Evolutionary conservation across 768 basidiomycete genomes (phyloP), one percentile per base, ranked within the genome.

Genomic region (Termitomyces eurrhizus): DNA sequence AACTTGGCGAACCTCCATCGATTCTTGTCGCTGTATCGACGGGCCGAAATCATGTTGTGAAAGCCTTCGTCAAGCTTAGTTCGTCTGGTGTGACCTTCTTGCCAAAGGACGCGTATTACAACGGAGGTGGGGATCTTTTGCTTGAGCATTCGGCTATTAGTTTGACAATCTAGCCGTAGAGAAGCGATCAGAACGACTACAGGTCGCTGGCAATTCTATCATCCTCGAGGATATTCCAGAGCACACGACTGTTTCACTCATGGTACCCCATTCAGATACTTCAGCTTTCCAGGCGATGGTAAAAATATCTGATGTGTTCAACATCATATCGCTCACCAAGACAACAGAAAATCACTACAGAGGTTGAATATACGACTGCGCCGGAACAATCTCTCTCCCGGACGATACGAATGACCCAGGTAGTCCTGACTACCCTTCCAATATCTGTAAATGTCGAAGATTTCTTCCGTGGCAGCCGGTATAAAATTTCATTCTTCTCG

Each of bases 381-480:
- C 64, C 74, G 1, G 83, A 89, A 60, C 80, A 86, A 1, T 73
- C 73, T 3, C 64, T 88, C 5, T 72, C 73, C 16, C 82, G 93
- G 41, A 81, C 72, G 6, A 71, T 92, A 32, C 77, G 75, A 42
- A 77, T 83, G 35, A 79, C 82, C 12, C 80, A 83, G 59, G 72
- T 79, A 2, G 77, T 95, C 4, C 78, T 82, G 14, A 86, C 89
- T 7, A 81, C 89, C 0, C 78, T 98, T 4, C 95, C 96, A 0
- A 78, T 99, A 48, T 85, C 90, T 3, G 91, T 98, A 59, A 97
- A 95, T 60, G 96, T 98, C 0, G 92, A 98, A 73, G 97, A 99
- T 70, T 95, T 93, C 73, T 98, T 98, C 78, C 86, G 96, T 24
- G 89, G 89, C 32, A 78, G 84, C 58, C 87, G 86, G 96, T 94